These are phyloP conservation scores for Trichoderma gracile DNA, from an alignment of 2,329 filamentous ascomycete genomes.

Conservation along the genomic window DNA sequence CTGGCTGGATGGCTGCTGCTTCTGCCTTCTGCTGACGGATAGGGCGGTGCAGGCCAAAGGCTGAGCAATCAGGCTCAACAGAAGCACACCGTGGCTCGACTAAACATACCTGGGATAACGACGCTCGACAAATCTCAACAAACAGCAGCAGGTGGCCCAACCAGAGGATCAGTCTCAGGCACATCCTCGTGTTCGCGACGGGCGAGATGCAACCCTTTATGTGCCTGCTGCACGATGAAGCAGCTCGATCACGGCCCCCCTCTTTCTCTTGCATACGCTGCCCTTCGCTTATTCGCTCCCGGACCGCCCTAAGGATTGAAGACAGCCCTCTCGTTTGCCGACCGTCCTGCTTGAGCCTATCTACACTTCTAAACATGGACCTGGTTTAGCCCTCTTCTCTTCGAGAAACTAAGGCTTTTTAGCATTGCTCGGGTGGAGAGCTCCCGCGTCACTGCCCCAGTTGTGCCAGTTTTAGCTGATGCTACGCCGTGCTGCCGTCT, in stretches of 20 bases:
- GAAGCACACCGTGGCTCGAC: not conserved
- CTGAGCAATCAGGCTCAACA: not conserved
- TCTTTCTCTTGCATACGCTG: slow-evolving; percentile 5
- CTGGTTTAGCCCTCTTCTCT: not conserved
- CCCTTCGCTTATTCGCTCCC: slow-evolving; percentile 22
- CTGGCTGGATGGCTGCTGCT: not conserved
- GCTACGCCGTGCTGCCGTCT: not conserved
- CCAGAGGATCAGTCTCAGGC: slow-evolving; percentile 10
- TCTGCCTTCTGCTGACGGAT: not conserved
- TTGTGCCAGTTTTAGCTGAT: slow-evolving; percentile 15
- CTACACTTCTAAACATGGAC: slow-evolving; percentile 13
- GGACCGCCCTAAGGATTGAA: not conserved
- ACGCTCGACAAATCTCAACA: too few species aligned
- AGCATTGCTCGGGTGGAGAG: slow-evolving; percentile 19
- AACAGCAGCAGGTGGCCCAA: not conserved
- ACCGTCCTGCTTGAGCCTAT: slow-evolving; percentile 5
- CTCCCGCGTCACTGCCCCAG: slow-evolving; percentile 6
- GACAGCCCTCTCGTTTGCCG: not conserved
- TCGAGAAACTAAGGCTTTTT: slow-evolving; percentile 4
- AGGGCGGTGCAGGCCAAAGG: not conserved
- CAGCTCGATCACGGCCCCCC: slow-evolving; percentile 9
- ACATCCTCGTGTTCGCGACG: not conserved
- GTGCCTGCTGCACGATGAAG: slow-evolving; percentile 19
- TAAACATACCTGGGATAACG: too few species aligned
- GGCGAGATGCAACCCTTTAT: slow-evolving; percentile 20